A percentile compares a stretch with the other conserved stretches of the same genome.
These are phyloP conservation scores for Neofusicoccum umdonicola DNA, from an alignment of 2,329 filamentous ascomycete genomes.

Conservation along the genomic window DNA sequence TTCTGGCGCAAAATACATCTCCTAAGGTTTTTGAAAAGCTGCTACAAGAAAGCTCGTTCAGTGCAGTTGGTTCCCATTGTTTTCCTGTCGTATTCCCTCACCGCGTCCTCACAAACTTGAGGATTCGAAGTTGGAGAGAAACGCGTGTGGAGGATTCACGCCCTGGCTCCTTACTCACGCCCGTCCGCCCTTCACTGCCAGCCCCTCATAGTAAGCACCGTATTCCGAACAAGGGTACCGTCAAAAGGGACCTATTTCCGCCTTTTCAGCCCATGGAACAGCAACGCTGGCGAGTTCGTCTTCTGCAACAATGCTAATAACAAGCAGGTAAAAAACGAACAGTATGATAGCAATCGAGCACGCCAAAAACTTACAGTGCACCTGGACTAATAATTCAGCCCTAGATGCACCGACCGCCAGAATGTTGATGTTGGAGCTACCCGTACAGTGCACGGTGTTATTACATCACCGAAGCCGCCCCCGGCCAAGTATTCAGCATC, in stretches of 20 bases:
- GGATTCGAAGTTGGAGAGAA: not conserved
- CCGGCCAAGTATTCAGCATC: not conserved
- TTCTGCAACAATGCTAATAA: not conserved
- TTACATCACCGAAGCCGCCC: not conserved
- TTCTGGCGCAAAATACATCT: not conserved
- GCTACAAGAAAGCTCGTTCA: not conserved
- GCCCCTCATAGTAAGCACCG: not conserved
- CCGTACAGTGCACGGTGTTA: not conserved
- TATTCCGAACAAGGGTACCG: too few species aligned
- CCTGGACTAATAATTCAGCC: not conserved
- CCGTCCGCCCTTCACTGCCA: not conserved
- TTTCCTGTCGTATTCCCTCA: not conserved
- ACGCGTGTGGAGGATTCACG: too few species aligned
- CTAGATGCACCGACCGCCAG: not conserved
- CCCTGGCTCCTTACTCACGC: not conserved
- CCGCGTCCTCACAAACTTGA: slow-evolving; percentile 16
- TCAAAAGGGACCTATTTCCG: not conserved
- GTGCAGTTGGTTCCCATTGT: not conserved
- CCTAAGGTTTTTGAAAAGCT: not conserved
- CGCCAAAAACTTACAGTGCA: not conserved
- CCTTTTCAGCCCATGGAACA: not conserved
- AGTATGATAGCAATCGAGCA: not conserved
- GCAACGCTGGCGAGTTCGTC: not conserved
- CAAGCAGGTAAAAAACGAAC: not conserved
- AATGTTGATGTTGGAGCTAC: not conserved